Conservation (phyloP, 805 yeast species). For the Zygosaccharomyces lentus region DNA sequence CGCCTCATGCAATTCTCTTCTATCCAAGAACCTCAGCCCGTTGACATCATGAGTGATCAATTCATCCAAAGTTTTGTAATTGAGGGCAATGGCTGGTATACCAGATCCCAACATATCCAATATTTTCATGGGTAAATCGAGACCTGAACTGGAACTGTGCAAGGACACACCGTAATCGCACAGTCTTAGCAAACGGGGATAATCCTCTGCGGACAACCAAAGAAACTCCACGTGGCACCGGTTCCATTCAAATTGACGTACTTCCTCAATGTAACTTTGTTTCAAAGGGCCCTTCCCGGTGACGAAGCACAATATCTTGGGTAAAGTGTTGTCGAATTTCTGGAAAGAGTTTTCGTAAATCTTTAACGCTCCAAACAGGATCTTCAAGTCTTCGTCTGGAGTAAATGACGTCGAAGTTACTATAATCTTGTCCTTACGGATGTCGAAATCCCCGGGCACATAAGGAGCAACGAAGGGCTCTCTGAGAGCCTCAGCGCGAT, state of each 20-base stretch:
- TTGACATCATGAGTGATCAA: constrained; percentile 64
- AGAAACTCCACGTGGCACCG: constrained; percentile 56
- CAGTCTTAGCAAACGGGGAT: constrained; percentile 66
- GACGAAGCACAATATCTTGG: constrained; percentile 64
- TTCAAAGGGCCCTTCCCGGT: constrained; percentile 95
- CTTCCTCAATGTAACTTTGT: constrained; percentile 45
- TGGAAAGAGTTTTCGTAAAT: constrained; percentile 45
- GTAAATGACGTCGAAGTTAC: constrained; percentile 92
- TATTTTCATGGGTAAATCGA: constrained; percentile 95
- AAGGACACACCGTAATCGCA: constrained; percentile 89
- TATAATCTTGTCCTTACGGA: constrained; percentile 49
- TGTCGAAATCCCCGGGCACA: constrained; percentile 33
- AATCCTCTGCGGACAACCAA: constrained; percentile 77
- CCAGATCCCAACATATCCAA: constrained; percentile 97
- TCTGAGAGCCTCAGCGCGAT: constrained; percentile 15
- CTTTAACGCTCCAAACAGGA: constrained; percentile 65
- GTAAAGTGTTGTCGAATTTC: constrained; percentile 32
- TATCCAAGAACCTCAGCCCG: constrained; percentile 55
- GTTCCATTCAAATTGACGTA: constrained; percentile 42
- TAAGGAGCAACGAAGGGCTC: constrained; percentile 37
- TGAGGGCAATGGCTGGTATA: constrained; percentile 77
- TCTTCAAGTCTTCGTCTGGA: constrained; percentile 83
- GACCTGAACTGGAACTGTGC: constrained; percentile 88
- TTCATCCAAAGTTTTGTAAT: constrained; percentile 74
- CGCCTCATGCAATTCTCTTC: constrained; percentile 43